Evolutionary conservation across 768 basidiomycete genomes (phyloP), one percentile per base, ranked within the genome.

Genomic region (Lactifluus subvellereus): DNA sequence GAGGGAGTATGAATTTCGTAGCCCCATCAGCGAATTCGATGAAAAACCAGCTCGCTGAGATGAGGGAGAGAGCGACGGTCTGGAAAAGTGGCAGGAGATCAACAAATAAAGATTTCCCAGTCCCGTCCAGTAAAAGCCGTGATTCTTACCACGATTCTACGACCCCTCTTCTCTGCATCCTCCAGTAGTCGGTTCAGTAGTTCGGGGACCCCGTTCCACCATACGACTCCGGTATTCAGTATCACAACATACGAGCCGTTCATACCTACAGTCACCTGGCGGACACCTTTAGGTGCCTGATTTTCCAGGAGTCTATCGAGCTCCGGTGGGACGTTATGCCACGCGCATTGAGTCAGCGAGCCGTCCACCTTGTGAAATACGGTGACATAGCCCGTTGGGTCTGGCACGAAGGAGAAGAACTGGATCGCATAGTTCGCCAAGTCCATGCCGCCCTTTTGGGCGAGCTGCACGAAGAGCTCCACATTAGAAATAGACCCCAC

Each of bases 361-460:
- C 40, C 11, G 22, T 54, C 62, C 1, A 48, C 33, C 53, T 54
- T 59, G 53, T 64, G 57, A 10, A 59, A 32, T 16, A 64, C 57
- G 5, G 54, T 38, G 33, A 64, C 47, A 10, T 55, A 64, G 37
- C 62, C 62, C 4, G 53, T 20, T 7, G 48, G 2, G 33, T 64
- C 62, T 0, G 62, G 62, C 13, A 60, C 58, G n/a, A 64, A 60
- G 14, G 58, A 16, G 58, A 64, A 64, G 40, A 33, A 55, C 35
- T 55, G 62, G 48, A 64, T 55, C 16, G 48, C 47, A 38, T 59
- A 60, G 6, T 64, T 5, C 4, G 30, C 38, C 9, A 59, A 40
- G n/a, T 49, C 47, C 32, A 64, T 14, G 14, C 48, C 58, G 3
- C 47, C 57, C 20, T 48, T 8, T 32, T 14, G 2, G 27, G 51